These are phyloP conservation scores for Boletus patriciae DNA, from an alignment of 768 basidiomycete species.

Conservation along the genomic window DNA sequence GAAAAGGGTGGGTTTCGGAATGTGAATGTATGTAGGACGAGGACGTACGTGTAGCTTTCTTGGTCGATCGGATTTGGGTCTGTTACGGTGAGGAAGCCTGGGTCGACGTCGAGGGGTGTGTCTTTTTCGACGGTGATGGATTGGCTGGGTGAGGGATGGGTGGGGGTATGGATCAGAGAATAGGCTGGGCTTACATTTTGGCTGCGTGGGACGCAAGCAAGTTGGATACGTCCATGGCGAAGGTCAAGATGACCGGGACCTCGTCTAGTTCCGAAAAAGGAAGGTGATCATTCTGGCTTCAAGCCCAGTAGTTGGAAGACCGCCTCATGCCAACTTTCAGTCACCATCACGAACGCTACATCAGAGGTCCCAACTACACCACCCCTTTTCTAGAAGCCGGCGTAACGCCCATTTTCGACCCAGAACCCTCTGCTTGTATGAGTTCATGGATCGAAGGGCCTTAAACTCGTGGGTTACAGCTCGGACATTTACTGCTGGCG, in stretches of 20 bases:
- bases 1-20: neutral
- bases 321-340: too few species aligned
- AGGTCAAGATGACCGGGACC: neutral
- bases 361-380: too few species aligned
- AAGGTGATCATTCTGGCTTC: too few species aligned
- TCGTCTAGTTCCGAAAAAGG: constrained; percentile 1
- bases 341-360: too few species aligned
- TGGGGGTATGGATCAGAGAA: neutral
- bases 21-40: neutral
- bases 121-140: constrained; percentile 74
- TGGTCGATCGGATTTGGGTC: constrained; percentile 87
- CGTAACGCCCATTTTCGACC: too few species aligned
- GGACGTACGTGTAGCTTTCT: constrained; percentile 72
- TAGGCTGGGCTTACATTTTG: constrained; percentile 56
- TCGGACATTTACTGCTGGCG: too few species aligned
- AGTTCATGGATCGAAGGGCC: too few species aligned
- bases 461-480: too few species aligned
- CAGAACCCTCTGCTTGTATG: too few species aligned
- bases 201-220: constrained; percentile 73
- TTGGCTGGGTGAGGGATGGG: constrained; percentile 45
- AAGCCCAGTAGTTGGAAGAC: too few species aligned
- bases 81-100: constrained; percentile 80
- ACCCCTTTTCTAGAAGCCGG: too few species aligned
- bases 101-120: constrained; percentile 75
- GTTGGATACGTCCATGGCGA: constrained; percentile 23